Evolutionary conservation across 352 stramenopile species (phyloP).

Genomic region (Phytophthora macrochlamydospora): DNA sequence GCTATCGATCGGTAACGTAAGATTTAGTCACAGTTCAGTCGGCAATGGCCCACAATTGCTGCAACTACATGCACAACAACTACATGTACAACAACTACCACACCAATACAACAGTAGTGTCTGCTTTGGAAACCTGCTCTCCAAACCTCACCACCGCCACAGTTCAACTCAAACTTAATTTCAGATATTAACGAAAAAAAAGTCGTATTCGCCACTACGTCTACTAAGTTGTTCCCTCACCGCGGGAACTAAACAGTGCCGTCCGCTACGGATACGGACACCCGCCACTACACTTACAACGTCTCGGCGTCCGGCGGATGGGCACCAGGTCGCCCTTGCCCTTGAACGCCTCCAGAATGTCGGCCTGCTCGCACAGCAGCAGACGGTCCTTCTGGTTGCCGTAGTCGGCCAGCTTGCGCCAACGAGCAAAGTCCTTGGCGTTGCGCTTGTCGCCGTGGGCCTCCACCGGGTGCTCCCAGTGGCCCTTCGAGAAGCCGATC

Average conservation of each 20-base stretch:
- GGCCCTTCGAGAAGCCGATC: slow-evolving; percentile 39
- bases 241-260: too few relatives aligned
- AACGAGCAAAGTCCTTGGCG: slow-evolving; percentile 35
- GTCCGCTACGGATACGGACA: too few relatives aligned
- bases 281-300: not conserved
- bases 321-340: slow-evolving; percentile 31
- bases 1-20: too few relatives aligned
- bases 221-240: too few relatives aligned
- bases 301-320: slow-evolving; percentile 31
- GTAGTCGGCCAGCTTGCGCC: slow-evolving; percentile 34
- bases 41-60: not conserved
- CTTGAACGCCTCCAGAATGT: slow-evolving; percentile 31
- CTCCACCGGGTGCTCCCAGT: slow-evolving; percentile 36
- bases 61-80: not conserved
- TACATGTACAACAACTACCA: too few relatives aligned
- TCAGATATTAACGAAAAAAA: too few relatives aligned
- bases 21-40: too few relatives aligned
- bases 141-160: too few relatives aligned
- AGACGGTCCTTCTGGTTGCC: slow-evolving; percentile 35
- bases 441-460: slow-evolving; percentile 42
- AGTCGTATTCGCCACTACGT: too few relatives aligned
- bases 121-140: too few relatives aligned
- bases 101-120: too few relatives aligned
- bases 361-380: slow-evolving; percentile 35
- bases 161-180: too few relatives aligned